A percentile compares a stretch with the other conserved stretches of the same genome.
Conservation (phyloP, 345 rosid species). For the Cardamine resedifolia region DNA sequence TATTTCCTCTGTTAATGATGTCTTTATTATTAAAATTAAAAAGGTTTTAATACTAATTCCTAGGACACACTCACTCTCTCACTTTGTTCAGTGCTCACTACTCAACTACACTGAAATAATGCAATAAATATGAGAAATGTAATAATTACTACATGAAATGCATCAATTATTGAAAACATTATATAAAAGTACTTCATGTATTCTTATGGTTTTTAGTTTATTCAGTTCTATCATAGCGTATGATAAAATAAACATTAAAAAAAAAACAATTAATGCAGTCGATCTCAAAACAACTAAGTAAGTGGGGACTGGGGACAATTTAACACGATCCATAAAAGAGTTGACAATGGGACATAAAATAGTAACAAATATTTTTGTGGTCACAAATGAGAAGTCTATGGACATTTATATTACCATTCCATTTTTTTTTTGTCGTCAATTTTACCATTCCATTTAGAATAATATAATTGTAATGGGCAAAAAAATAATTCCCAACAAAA, state of each 20-base stretch:
- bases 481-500: neutral
- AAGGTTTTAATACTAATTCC: neutral
- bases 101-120: constrained; percentile 3
- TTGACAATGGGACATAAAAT: constrained; percentile 27
- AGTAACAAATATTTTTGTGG: constrained; percentile 19
- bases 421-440: too few relatives aligned
- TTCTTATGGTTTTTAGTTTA: neutral
- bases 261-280: constrained; percentile 24
- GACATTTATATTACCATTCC: too few relatives aligned
- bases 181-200: neutral
- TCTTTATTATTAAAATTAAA: neutral
- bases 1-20: neutral
- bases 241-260: neutral
- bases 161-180: constrained; percentile 13
- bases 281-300: constrained; percentile 35
- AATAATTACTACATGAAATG: neutral
- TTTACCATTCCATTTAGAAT: neutral
- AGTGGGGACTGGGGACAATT: constrained; percentile 40
- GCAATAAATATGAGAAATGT: neutral
- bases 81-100: neutral
- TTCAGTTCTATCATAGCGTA: neutral
- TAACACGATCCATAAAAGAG: constrained; percentile 22
- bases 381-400: constrained; percentile 3
- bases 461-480: neutral
- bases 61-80: constrained; percentile 2